Conservation (phyloP, 2,329 filamentous ascomycete genomes). For the Phaeosphaeriaceae sp. region DNA sequence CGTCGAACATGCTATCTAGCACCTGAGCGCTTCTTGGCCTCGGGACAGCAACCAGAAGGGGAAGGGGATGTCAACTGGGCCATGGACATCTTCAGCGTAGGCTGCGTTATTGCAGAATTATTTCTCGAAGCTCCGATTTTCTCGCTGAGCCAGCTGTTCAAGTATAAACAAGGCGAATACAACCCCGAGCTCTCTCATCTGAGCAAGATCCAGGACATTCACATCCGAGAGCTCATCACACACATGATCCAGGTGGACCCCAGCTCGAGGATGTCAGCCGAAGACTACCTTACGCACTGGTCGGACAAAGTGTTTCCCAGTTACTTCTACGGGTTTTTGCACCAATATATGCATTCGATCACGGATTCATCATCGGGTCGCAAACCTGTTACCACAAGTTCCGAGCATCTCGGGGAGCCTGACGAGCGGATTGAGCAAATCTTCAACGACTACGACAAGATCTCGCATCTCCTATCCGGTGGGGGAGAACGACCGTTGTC, state of each 20-base stretch:
- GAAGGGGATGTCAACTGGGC: constrained; percentile 79
- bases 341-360: constrained; percentile 96
- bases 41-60: constrained; percentile 71
- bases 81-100: constrained; percentile 98
- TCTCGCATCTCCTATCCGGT: constrained; percentile 90
- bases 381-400: constrained; percentile 71
- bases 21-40: constrained; percentile 85
- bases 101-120: constrained; percentile 95
- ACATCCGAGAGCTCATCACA: constrained; percentile 85
- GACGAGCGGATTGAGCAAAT: constrained; percentile 95
- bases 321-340: constrained; percentile 97
- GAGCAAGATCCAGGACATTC: constrained; percentile 84
- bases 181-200: constrained; percentile 83
- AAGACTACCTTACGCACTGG: constrained; percentile 93
- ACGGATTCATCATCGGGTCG: constrained; percentile 88
- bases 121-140: constrained; percentile 98
- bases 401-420: constrained; percentile 80
- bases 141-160: constrained; percentile 93
- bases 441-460: constrained; percentile 96
- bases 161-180: constrained; percentile 91
- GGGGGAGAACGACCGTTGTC: constrained; percentile 59
- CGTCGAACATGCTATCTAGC: constrained; percentile 93
- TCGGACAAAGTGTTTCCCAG: constrained; percentile 90
- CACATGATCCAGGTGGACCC: constrained; percentile 98
- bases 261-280: constrained; percentile 88